Evolutionary conservation across 768 basidiomycete species (phyloP).

Genomic region (Mycena floridula): DNA sequence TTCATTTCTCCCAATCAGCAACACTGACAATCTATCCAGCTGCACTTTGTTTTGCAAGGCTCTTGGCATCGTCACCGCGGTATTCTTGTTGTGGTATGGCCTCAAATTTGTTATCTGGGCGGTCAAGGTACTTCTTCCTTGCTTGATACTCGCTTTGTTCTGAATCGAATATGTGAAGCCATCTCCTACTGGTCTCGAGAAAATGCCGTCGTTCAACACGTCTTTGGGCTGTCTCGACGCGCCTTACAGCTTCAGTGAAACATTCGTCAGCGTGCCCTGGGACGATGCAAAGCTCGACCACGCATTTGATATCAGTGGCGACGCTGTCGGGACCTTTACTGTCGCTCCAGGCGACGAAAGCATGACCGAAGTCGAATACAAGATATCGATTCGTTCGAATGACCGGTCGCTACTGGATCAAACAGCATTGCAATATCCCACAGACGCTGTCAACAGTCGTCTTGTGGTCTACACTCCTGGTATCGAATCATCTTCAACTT

Average conservation of each 20-base stretch:
- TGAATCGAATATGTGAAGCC: slow-evolving; percentile 24
- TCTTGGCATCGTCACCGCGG: slow-evolving; percentile 39
- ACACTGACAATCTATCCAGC: slow-evolving; percentile 19
- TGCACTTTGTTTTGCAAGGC: slow-evolving; percentile 51
- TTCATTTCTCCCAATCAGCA: background rate
- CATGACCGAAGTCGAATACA: slow-evolving; percentile 39
- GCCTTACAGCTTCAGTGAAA: slow-evolving; percentile 36
- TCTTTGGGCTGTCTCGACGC: slow-evolving; percentile 45
- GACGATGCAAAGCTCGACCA: slow-evolving; percentile 31
- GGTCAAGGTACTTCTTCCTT: slow-evolving; percentile 27
- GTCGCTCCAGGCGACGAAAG: slow-evolving; percentile 37
- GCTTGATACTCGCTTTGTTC: background rate
- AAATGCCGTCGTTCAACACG: slow-evolving; percentile 49
- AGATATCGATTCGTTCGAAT: slow-evolving; percentile 40
- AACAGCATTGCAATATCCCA: slow-evolving; percentile 29
- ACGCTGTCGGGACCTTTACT: slow-evolving; percentile 43
- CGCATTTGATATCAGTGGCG: slow-evolving; percentile 40
- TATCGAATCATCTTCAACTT: slow-evolving; percentile 12
- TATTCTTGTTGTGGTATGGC: slow-evolving; percentile 34
- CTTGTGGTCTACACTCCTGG: slow-evolving; percentile 32
- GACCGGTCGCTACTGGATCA: slow-evolving; percentile 32
- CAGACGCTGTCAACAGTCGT: slow-evolving; percentile 29
- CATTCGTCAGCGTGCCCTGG: slow-evolving; percentile 31
- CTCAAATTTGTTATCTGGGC: slow-evolving; percentile 43
- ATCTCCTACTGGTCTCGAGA: slow-evolving; percentile 43